Evolutionary conservation across 1,139 yeast species (phyloP).

Genomic region (Blastobotrys arbuscula): DNA sequence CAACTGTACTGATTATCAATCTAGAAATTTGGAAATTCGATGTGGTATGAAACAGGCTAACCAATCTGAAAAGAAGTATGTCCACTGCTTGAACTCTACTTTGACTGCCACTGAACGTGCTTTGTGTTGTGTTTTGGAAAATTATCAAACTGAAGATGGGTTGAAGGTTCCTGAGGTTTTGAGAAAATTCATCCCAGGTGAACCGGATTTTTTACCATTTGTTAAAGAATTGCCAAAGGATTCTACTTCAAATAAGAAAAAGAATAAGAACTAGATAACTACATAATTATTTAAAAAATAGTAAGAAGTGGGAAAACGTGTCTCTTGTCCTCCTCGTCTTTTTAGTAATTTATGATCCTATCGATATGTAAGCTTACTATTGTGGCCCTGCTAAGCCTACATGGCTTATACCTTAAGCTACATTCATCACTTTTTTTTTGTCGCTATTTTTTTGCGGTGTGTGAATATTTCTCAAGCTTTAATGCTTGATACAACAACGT

Average conservation of each 20-base stretch:
- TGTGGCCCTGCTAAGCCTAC: too few species aligned
- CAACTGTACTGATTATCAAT: conserved; percentile 98
- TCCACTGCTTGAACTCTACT: conserved; percentile 96
- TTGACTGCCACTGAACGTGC: conserved; percentile 98
- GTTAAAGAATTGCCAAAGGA: conserved; percentile 90
- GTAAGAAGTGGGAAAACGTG: too few species aligned
- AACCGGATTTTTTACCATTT: conserved; percentile 92
- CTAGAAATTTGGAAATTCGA: conserved; percentile 96
- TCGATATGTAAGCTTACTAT: too few species aligned
- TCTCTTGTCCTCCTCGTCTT: too few species aligned
- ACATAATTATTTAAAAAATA: too few species aligned
- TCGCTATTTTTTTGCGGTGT: too few species aligned
- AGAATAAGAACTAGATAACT: conserved; percentile 15
- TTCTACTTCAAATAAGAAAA: conserved; percentile 76
- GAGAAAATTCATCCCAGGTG: conserved; percentile 95
- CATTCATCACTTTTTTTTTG: too few species aligned
- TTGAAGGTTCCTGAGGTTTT: conserved; percentile 89
- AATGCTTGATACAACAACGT: too few species aligned
- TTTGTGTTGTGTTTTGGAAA: conserved; percentile 91
- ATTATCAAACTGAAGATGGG: conserved; percentile 96
- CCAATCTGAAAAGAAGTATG: conserved; percentile 95
- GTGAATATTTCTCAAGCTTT: too few species aligned
- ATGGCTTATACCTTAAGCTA: too few species aligned
- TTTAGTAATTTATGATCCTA: too few species aligned
- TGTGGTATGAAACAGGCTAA: conserved; percentile 96